Conservation (phyloP, 352 stramenopile species). For the Phytophthora sojae region DNA sequence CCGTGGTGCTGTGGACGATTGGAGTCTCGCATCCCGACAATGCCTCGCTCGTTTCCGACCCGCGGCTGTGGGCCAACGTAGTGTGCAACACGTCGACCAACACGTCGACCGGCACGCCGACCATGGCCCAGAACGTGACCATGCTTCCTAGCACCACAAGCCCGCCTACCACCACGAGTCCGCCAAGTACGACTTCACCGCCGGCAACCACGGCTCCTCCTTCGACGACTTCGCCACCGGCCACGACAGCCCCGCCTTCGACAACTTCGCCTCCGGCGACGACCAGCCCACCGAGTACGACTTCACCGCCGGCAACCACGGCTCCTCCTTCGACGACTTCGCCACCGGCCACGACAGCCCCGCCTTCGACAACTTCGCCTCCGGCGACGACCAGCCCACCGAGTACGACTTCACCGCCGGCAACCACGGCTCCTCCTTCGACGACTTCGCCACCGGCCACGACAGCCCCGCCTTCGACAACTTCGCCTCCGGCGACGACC, state of each 20-base stretch:
- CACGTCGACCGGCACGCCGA: neutral
- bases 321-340: neutral
- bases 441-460: neutral
- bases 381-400: neutral
- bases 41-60: conserved; percentile 23
- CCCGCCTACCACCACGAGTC: neutral
- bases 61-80: conserved; percentile 27
- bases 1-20: conserved; percentile 19
- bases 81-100: conserved; percentile 8
- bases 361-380: neutral
- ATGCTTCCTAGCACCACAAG: conserved; percentile 1
- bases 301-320: neutral
- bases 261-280: neutral
- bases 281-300: conserved; percentile 27
- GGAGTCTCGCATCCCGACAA: conserved; percentile 34
- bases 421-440: neutral
- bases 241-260: neutral
- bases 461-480: neutral
- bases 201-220: no score
- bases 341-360: neutral
- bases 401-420: neutral
- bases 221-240: no score
- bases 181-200: neutral
- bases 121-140: conserved; percentile 3
- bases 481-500: neutral